Base-by-base conservation (phyloP, 768 basidiomycete genomes). In the Amanita muscaria region DNA sequence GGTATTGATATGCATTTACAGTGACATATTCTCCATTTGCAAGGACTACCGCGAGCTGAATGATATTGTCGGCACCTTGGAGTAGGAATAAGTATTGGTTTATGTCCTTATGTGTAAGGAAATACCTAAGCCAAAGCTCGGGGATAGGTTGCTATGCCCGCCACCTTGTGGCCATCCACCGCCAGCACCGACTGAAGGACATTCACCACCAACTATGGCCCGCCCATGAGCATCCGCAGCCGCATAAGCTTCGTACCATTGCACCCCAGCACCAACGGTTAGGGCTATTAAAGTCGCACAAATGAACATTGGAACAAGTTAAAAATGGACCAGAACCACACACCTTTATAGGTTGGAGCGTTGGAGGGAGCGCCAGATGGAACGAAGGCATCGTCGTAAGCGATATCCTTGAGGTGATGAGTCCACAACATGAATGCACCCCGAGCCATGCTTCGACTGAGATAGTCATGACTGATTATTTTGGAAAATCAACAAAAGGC, bases 161-260 rank as follows among this genome's bases (percentile, higher is more conserved):
- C 70, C 72, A 11, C 74, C 76, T 27, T 62, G 54, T 4, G 69
- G 40, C 68, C 70, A 76, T 16, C 73, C 74, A 25, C 70, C 72
- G 11, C 65, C 63, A 19, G 72, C 64, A 31, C 71, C 74, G 4
- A 76, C 61, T 3, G 70, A 65, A 0, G 29, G 11, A 5, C 64
- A 64, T 4, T 61, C 16, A 8, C 68, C 74, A 7, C 77, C 76
- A 5, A 75, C 63, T 16, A 77, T 59, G 39, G 66, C 53, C 4
- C 67, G 63, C 0, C 60, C 62, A n/a, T 68, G 53, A 4, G 58
- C 49, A 18, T 68, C 53, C 7, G 61, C 67, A 7, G 64, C 63
- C 2, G 48, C 53, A 47, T 74, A 75, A 0, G 65, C 67, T 35
- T 71, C 66, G n/a, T 49, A 35, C 69, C 70, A 74, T 47, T 72